Base-by-base conservation (phyloP, 441 rosid genomes). In the Codiaeum variegatum region DNA sequence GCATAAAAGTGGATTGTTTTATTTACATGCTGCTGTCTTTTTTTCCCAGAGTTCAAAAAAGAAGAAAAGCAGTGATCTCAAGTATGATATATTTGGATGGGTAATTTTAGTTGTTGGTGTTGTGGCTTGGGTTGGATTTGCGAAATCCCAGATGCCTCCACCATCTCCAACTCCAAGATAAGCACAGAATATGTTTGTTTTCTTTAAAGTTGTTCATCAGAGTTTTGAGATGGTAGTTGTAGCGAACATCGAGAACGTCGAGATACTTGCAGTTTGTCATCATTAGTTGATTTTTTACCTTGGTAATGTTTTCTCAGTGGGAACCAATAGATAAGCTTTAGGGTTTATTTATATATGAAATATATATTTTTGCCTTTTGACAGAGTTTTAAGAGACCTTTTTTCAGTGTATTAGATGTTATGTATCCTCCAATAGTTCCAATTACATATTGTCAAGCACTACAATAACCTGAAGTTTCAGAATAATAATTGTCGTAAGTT, bases 61-160 rank as follows among this genome's bases (percentile, higher is more conserved):
- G 79, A 85, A 88, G 77, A 88, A 77, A 73, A 85, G 76, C 78
- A 89, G 80, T 75, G 97, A 94, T 82, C 80, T 92, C 74, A 89
- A 79, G 73, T 94, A 94, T 15, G 97, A 94, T 79, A 82, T 90
- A 78, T 82, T 83, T 8, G 97, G 98, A 56, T 92, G 97, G 98
- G 80, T 92, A 40, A 92, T 94, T 79, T 87, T 94, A 26, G 97
- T 89, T 21, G 90, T 88, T 16, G 97, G 98, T 28, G 63, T 92
- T 69, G 90, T 94, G 58, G 88, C 97, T 1, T 92, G 97, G 92
- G 83, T 92, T 6, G 95, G 97, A 21, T 87, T 90, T 64, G 90
- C 97, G 0, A 94, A 92, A 85, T 86, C 91, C 70, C 88, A 88
- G 15, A 51, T 85, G 83, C 92, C 97, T 15, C 73, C 91, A 0